Evolutionary conservation across 2,329 filamentous ascomycete species (phyloP), one percentile per base, ranked within the genome.

Genomic region (Aspergillus pseudotamarii): DNA sequence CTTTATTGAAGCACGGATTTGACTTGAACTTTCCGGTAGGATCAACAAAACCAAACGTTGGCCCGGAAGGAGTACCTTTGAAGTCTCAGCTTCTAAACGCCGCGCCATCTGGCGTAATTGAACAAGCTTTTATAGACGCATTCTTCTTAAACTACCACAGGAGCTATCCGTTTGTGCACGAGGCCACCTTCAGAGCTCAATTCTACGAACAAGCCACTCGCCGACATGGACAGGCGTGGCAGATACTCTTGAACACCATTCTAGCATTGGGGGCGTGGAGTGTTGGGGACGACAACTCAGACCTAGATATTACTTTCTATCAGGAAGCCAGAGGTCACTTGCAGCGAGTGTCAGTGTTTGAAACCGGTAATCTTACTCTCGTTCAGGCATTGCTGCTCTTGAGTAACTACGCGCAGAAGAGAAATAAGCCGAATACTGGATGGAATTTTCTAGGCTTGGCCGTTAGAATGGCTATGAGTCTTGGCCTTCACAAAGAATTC

Each of bases 401-500:
- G 66, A 80, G 81, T 61, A 83, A 84, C 60, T 83, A 83, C 63
- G 75, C 81, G 0, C 82, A 84, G 66, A 84, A 84, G 67, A 75
- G 81, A 32, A 81, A 83, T 68, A 83, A 83, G 63, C 82, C 82
- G 2, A 84, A 84, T 65, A 81, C 77, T 9, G 82, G 81, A 10
- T 84, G 81, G 73, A 83, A 82, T 56, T 83, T 82, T 64, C 69
- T 83, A 9, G 82, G 82, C 1, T 67, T 84, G 19, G 81, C 81
- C n/a, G 75, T 82, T 26, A 73, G 81, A 53, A 83, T 84, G 78
- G 81, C 82, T 1, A 81, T 84, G 74, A 81, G 81, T 41, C 70
- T 84, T 16, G 82, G 82, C 1, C 73, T 84, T n/a, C 82, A 84
- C 64, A 82, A 82, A 63, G 82, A 84, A 63, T 83, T 84, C 61